These are phyloP conservation scores for Zygoascus meyerae DNA, from an alignment of 1,139 yeast species.

Conservation along the genomic window DNA sequence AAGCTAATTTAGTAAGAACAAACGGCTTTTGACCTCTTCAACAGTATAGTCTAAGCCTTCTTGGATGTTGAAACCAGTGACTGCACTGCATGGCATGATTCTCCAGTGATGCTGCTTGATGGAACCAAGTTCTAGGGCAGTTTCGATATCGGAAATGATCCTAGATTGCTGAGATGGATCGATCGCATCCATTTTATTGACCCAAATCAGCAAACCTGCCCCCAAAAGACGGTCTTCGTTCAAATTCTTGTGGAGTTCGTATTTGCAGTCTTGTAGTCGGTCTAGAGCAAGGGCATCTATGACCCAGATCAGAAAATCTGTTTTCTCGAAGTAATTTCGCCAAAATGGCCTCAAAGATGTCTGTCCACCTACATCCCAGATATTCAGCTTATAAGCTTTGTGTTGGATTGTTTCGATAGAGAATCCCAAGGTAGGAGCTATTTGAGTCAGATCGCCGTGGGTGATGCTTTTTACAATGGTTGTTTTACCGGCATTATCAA, in stretches of 20 bases:
- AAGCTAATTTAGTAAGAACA: conserved; percentile 32
- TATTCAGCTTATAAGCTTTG: conserved; percentile 38
- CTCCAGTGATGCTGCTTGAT: conserved; percentile 46
- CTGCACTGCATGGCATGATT: conserved; percentile 50
- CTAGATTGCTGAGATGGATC: conserved; percentile 40
- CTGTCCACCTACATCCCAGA: conserved; percentile 89
- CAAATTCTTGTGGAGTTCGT: conserved; percentile 57
- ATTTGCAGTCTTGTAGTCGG: conserved; percentile 57
- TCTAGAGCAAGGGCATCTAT: conserved; percentile 62
- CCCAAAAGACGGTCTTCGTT: conserved; percentile 67
- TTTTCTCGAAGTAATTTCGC: conserved; percentile 85
- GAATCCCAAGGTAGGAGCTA: conserved; percentile 64
- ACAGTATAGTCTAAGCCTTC: conserved; percentile 49
- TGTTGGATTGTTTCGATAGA: conserved; percentile 48
- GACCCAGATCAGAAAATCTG: conserved; percentile 90
- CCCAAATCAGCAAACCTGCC: conserved; percentile 42
- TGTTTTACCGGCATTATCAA: conserved; percentile 89
- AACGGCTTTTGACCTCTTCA: conserved; percentile 35
- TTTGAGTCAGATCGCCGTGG: conserved; percentile 38
- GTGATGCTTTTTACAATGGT: conserved; percentile 57
- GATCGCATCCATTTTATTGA: conserved; percentile 42
- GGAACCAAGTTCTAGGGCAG: conserved; percentile 29
- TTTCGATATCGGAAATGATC: conserved; percentile 26
- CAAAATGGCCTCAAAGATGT: conserved; percentile 71
- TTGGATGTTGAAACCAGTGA: conserved; percentile 46